Evolutionary conservation across 2,329 filamentous ascomycete genomes (phyloP).

Genomic region (Colletotrichum agaves): DNA sequence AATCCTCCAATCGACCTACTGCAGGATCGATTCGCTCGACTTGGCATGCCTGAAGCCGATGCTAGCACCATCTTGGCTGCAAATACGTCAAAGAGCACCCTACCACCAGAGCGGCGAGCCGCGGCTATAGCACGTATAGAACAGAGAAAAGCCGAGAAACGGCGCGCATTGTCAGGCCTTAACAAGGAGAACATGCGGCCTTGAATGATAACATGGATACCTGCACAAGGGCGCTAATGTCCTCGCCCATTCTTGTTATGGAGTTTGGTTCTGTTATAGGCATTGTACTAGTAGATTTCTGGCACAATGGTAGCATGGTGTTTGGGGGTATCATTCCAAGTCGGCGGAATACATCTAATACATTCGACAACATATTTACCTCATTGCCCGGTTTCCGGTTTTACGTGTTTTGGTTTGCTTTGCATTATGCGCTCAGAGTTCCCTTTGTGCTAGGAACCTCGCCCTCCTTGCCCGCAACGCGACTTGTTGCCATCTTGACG

Average conservation of each 20-base stretch:
- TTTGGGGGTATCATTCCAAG: conserved; percentile 37
- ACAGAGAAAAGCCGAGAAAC: conserved; percentile 63
- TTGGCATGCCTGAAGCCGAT: conserved; percentile 53
- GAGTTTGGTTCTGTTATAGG: conserved; percentile 24
- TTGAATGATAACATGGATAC: conserved; percentile 37
- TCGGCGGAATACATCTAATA: conserved; percentile 23
- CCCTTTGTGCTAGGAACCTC: conserved; percentile 98
- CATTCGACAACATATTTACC: conserved; percentile 22
- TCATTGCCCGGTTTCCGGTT: background rate
- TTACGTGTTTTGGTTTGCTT: conserved; percentile 8
- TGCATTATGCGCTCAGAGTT: conserved; percentile 69
- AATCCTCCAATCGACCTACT: conserved; percentile 57
- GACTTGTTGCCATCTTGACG: conserved; percentile 78
- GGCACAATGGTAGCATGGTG: conserved; percentile 36
- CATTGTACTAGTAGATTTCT: conserved; percentile 31
- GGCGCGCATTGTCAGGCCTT: conserved; percentile 47
- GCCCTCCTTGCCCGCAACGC: conserved; percentile 82
- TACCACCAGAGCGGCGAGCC: conserved; percentile 63
- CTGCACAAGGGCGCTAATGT: conserved; percentile 19
- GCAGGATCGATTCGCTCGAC: conserved; percentile 56
- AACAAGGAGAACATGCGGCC: conserved; percentile 65
- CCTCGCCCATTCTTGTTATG: conserved; percentile 22
- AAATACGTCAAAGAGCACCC: conserved; percentile 54
- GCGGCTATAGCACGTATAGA: conserved; percentile 67
- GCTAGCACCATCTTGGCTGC: conserved; percentile 46